Percentiles rank a stretch among this genome's conserved stretches.
phyloP scores from a whole-genome alignment of 805 yeast genomes.

The Candida awuae region DNA sequence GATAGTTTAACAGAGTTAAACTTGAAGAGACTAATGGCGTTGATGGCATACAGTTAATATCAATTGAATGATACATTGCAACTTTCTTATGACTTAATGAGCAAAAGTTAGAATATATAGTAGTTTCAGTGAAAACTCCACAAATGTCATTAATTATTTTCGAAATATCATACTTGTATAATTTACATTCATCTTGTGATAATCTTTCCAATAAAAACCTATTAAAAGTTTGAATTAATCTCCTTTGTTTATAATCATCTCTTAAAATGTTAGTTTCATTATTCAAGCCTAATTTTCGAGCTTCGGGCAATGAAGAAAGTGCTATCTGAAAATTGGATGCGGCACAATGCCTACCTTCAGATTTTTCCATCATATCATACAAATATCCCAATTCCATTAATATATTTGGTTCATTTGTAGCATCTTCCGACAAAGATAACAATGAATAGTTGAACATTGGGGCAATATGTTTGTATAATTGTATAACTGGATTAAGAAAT shows the following conservation, averaged over 20 bases:
- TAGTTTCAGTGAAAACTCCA: constrained; percentile 38
- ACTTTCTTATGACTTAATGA: constrained; percentile 29
- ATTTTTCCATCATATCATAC: constrained; percentile 84
- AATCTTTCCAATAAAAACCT: constrained; percentile 49
- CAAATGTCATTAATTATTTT: constrained; percentile 25
- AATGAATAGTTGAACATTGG: constrained; percentile 60
- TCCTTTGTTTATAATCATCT: constrained; percentile 37
- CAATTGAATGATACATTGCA: constrained; percentile 34
- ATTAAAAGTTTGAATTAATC: constrained; percentile 46
- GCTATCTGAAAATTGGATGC: constrained; percentile 69
- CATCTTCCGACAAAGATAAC: constrained; percentile 46
- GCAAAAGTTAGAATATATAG: constrained; percentile 34
- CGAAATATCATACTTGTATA: constrained; percentile 19
- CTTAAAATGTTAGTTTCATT: constrained; percentile 40
- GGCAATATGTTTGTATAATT: constrained; percentile 71
- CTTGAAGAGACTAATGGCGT: constrained; percentile 27
- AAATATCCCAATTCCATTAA: constrained; percentile 81
- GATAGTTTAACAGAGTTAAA: constrained; percentile 43
- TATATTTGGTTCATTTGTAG: constrained; percentile 40
- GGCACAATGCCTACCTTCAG: constrained; percentile 69
- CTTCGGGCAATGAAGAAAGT: constrained; percentile 41
- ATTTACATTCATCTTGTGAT: constrained; percentile 39
- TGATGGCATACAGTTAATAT: constrained; percentile 31
- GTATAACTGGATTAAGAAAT: constrained; percentile 69
- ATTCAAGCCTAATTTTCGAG: constrained; percentile 43